A percentile compares a stretch with the other conserved stretches of the same genome.
Conservation (phyloP, 208 protist genomes). For the Acanthamoeba divionensis region DNA sequence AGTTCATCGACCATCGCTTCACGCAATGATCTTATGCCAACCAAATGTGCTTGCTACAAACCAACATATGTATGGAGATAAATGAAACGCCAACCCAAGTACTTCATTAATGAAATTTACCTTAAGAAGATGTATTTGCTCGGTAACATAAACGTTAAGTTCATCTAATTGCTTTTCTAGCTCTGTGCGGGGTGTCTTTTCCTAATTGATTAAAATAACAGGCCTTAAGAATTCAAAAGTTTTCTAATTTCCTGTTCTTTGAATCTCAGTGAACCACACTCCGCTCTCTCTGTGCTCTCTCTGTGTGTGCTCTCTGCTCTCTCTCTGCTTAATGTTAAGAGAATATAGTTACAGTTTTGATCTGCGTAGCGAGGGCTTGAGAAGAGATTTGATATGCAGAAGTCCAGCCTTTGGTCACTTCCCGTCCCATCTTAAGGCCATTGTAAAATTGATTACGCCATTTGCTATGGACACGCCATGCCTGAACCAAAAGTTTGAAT, state of each 20-base stretch:
- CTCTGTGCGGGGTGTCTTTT: background rate
- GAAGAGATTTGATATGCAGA: background rate
- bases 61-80: background rate
- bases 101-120: background rate
- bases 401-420: background rate
- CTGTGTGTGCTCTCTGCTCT: no score
- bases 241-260: no score
- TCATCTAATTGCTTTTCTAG: background rate
- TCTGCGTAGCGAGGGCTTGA: background rate
- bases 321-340: background rate
- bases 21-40: background rate
- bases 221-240: background rate
- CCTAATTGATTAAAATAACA: background rate
- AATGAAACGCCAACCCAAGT: background rate
- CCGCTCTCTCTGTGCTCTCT: no score
- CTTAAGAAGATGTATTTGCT: background rate
- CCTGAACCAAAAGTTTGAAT: background rate
- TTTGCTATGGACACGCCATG: background rate
- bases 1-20: background rate
- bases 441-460: background rate
- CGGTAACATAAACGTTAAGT: background rate
- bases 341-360: background rate
- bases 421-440: background rate
- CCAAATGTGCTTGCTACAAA: background rate
- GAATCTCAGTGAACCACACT: no score